A percentile compares a stretch with the other conserved stretches of the same genome.
Conservation (phyloP, 352 stramenopile species). For the Saprolegnia diclina region DNA sequence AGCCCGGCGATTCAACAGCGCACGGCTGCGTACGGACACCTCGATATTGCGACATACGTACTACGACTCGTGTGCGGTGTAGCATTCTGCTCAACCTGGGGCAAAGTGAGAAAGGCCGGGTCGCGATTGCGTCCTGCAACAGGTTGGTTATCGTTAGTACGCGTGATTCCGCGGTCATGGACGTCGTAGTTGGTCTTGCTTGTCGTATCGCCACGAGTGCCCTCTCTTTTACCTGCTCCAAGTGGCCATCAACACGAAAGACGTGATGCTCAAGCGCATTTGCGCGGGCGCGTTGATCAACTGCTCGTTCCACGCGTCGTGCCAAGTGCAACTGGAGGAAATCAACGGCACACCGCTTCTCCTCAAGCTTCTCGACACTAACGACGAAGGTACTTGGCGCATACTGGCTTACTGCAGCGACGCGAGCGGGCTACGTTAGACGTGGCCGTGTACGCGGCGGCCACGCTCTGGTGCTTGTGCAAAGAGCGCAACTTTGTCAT, state of each 20-base stretch:
- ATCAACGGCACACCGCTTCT: conserved; percentile 43
- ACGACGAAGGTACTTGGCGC: conserved; percentile 30
- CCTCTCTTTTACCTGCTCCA: conserved; percentile 49
- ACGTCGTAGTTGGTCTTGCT: conserved; percentile 48
- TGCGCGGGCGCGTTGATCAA: conserved; percentile 50
- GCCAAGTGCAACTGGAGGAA: conserved; percentile 57
- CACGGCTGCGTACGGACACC: conserved; percentile 33
- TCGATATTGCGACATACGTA: not conserved
- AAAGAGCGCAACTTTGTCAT: conserved; percentile 58
- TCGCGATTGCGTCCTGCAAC: conserved; percentile 59
- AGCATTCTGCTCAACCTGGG: conserved; percentile 66
- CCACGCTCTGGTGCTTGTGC: conserved; percentile 59
- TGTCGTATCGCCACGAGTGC: conserved; percentile 66
- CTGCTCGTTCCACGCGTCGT: conserved; percentile 66
- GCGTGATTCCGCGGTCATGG: not conserved
- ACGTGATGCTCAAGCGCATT: conserved; percentile 38
- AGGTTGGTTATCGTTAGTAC: conserved; percentile 29
- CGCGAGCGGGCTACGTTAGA: conserved; percentile 28
- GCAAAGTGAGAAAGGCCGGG: conserved; percentile 41
- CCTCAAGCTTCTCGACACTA: conserved; percentile 41
- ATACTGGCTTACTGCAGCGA: not conserved
- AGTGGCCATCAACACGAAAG: conserved; percentile 31
- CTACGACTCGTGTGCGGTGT: not conserved
- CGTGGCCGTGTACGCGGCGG: conserved; percentile 43
- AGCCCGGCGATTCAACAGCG: conserved; percentile 32